phyloP scores from a whole-genome alignment of 495 filamentous ascomycete species.

The Hyaloscypha finlandica region DNA sequence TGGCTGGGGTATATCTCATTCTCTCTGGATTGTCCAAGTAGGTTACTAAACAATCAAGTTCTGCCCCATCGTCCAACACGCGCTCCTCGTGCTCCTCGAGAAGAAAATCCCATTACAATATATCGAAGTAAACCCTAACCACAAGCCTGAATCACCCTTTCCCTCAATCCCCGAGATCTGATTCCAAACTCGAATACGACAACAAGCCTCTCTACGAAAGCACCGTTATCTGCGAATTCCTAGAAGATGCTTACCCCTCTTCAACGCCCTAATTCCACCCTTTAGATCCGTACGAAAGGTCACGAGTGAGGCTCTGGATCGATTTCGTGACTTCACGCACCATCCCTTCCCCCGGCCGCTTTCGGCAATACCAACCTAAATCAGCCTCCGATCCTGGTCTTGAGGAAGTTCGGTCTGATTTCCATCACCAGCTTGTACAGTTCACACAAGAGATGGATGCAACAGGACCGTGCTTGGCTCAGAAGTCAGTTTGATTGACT shows the following conservation, averaged over 20 bases:
- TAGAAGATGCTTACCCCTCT: constrained; percentile 64
- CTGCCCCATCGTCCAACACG: constrained; percentile 62
- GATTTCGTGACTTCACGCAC: constrained; percentile 66
- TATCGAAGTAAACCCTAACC: constrained; percentile 69
- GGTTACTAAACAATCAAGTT: constrained; percentile 34
- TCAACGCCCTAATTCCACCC: constrained; percentile 48
- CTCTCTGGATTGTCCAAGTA: neutral
- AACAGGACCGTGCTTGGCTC: constrained; percentile 62
- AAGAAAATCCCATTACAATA: constrained; percentile 73
- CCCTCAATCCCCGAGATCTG: constrained; percentile 68
- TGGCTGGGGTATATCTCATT: constrained; percentile 57
- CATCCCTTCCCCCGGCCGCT: constrained; percentile 63
- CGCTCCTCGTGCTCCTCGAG: constrained; percentile 68
- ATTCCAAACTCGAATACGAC: constrained; percentile 60
- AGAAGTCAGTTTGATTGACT: constrained; percentile 59
- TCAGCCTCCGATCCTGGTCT: constrained; percentile 43
- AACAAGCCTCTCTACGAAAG: constrained; percentile 66
- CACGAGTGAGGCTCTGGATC: constrained; percentile 65
- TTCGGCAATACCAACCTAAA: constrained; percentile 62
- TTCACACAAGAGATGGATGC: constrained; percentile 59
- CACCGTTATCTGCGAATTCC: constrained; percentile 66
- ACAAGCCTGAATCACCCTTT: constrained; percentile 61
- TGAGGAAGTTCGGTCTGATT: constrained; percentile 43
- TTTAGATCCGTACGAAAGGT: constrained; percentile 55
- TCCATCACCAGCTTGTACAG: constrained; percentile 51